Percentiles rank a stretch among this genome's conserved stretches.
These are phyloP conservation scores for Amoebophrya sp. DNA, from an alignment of 169 alveolate species.

Conservation along the genomic window DNA sequence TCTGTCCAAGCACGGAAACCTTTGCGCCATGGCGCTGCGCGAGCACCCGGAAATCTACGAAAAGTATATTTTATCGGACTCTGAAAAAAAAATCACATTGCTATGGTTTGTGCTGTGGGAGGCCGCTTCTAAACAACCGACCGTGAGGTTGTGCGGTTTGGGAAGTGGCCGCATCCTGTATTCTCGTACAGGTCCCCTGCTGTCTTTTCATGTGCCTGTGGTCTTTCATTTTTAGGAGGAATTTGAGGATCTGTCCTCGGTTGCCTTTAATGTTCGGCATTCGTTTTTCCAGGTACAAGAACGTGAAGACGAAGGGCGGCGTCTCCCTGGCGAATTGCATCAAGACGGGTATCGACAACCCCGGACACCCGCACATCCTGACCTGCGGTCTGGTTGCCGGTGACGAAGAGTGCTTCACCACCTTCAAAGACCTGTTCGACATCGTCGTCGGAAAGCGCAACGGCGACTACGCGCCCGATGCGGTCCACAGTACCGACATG, in stretches of 20 bases:
- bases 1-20: constrained; percentile 16
- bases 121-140: too few relatives aligned
- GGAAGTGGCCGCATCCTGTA: too few relatives aligned
- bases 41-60: constrained; percentile 17
- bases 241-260: too few relatives aligned
- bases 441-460: not conserved
- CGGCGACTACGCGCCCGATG: not conserved
- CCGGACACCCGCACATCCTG: constrained; percentile 24
- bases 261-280: too few relatives aligned
- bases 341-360: constrained; percentile 32
- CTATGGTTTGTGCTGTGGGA: too few relatives aligned
- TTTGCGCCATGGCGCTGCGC: not conserved
- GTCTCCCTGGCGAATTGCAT: constrained; percentile 16
- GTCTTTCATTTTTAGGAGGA: too few relatives aligned
- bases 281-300: too few relatives aligned
- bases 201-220: too few relatives aligned
- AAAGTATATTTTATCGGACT: too few relatives aligned
- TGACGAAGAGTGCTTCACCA: constrained; percentile 22
- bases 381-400: constrained; percentile 26
- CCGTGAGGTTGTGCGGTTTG: too few relatives aligned
- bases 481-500: not conserved
- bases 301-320: constrained; percentile 4
- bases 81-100: too few relatives aligned
- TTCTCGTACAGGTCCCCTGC: too few relatives aligned
- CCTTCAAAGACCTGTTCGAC: constrained; percentile 18